Percentiles rank a stretch among this genome's conserved stretches.
These are phyloP conservation scores for Neonectria ditissima DNA, from an alignment of 2,329 filamentous ascomycete species.

Conservation along the genomic window DNA sequence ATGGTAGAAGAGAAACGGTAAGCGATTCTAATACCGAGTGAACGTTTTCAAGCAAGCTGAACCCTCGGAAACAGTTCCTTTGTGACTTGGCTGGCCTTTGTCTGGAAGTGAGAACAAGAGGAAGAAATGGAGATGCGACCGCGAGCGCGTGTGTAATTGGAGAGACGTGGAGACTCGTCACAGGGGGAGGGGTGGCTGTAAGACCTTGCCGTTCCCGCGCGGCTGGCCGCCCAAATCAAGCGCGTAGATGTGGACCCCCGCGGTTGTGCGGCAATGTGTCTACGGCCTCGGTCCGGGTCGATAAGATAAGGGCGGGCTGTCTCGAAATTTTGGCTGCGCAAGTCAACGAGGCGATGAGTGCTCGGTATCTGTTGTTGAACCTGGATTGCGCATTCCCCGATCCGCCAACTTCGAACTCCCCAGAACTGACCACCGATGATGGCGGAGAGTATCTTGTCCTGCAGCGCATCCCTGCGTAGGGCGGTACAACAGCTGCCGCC, in stretches of 20 bases:
- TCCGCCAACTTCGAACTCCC: not conserved
- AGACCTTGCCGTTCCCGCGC: slow-evolving; percentile 14
- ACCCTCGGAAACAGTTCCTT: slow-evolving; percentile 5
- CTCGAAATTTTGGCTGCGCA: slow-evolving; percentile 23
- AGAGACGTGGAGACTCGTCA: slow-evolving; percentile 20
- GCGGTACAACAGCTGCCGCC: slow-evolving; percentile 35
- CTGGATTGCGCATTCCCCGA: not conserved
- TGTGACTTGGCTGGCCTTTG: slow-evolving; percentile 16
- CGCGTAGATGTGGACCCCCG: not conserved
- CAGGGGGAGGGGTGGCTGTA: slow-evolving; percentile 34
- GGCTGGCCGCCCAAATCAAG: slow-evolving; percentile 14
- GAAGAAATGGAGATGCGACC: slow-evolving; percentile 41
- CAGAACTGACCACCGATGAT: slow-evolving; percentile 29
- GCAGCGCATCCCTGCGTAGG: slow-evolving; percentile 45
- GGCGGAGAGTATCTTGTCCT: slow-evolving; percentile 45
- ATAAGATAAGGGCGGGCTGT: slow-evolving; percentile 43
- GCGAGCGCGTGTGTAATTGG: slow-evolving; percentile 44
- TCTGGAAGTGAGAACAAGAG: slow-evolving; percentile 16
- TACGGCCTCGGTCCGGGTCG: slow-evolving; percentile 1
- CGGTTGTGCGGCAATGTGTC: not conserved
- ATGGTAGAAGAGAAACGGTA: not conserved
- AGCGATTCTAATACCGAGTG: not conserved
- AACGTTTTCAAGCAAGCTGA: not conserved
- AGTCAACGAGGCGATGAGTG: not conserved
- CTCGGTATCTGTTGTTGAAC: not conserved